Evolutionary conservation across 139 green algal species (phyloP).

Genomic region (Zygnema cylindricum): DNA sequence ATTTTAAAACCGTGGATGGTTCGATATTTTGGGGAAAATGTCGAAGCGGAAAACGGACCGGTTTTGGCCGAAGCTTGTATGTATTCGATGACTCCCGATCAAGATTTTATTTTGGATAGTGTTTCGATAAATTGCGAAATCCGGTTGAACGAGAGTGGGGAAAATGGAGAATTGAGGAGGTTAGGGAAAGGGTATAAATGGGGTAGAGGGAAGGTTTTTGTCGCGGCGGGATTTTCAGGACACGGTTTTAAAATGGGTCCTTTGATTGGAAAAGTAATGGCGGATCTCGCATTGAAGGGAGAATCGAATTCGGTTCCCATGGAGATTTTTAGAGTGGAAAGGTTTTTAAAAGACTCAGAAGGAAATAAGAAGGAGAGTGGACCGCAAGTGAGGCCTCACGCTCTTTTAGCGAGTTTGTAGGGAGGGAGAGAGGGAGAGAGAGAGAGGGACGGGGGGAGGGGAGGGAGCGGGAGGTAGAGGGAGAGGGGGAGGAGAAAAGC

Average conservation of each 20-base stretch:
- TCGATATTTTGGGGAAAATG: slow-evolving; percentile 13
- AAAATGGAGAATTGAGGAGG: not conserved
- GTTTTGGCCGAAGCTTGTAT: slow-evolving; percentile 49
- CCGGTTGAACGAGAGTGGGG: not conserved
- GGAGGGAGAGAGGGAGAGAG: too few species aligned
- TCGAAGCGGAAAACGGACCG: slow-evolving; percentile 25
- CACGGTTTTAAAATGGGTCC: slow-evolving; percentile 59
- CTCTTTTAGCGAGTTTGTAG: not conserved
- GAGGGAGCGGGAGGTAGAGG: too few species aligned
- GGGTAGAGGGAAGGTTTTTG: slow-evolving; percentile 34
- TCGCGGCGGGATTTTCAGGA: slow-evolving; percentile 54
- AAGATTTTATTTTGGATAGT: slow-evolving; percentile 58
- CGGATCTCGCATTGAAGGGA: slow-evolving; percentile 39
- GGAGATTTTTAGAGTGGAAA: slow-evolving; percentile 19
- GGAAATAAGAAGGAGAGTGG: slow-evolving; percentile 45
- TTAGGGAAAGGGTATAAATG: not conserved
- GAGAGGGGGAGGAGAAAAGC: too few species aligned
- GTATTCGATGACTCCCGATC: slow-evolving; percentile 60
- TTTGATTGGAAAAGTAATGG: slow-evolving; percentile 46
- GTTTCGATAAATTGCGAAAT: slow-evolving; percentile 25
- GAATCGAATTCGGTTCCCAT: slow-evolving; percentile 23
- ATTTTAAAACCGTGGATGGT: slow-evolving; percentile 29
- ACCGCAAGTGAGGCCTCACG: slow-evolving; percentile 28
- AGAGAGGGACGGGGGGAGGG: too few species aligned
- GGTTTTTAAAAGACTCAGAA: slow-evolving; percentile 7